Conservation (phyloP, 768 basidiomycete species). For the Dioszegia hungarica region DNA sequence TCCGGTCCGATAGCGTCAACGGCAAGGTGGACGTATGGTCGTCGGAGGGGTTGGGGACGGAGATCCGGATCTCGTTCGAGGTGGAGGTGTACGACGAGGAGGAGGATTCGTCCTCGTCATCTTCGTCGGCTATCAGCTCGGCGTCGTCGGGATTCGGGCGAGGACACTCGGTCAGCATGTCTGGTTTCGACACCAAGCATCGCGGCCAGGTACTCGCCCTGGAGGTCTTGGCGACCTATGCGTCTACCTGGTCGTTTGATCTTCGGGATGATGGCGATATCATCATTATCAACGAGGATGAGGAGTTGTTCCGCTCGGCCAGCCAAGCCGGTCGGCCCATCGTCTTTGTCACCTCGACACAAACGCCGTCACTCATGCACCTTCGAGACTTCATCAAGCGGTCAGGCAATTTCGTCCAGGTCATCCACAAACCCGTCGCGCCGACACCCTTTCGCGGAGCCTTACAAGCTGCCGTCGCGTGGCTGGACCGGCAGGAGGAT, state of each 20-base stretch:
- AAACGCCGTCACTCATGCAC: conserved; percentile 51
- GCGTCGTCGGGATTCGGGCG: conserved; percentile 20
- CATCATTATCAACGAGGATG: conserved; percentile 75
- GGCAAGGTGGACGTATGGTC: conserved; percentile 94
- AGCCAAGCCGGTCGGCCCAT: conserved; percentile 60
- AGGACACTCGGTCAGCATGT: conserved; percentile 56
- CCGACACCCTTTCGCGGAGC: conserved; percentile 66
- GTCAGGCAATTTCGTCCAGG: conserved; percentile 80
- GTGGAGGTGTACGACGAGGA: conserved; percentile 60
- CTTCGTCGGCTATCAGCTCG: conserved; percentile 4
- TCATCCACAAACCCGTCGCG: conserved; percentile 83
- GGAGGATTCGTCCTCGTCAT: conserved; percentile 34
- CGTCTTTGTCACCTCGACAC: conserved; percentile 67
- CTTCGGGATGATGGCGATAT: conserved; percentile 60
- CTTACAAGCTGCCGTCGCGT: conserved; percentile 47
- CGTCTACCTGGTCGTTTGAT: conserved; percentile 71
- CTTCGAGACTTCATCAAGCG: conserved; percentile 59
- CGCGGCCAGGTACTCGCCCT: conserved; percentile 66
- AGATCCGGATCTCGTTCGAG: conserved; percentile 78
- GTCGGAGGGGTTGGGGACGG: conserved; percentile 81
- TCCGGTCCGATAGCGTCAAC: conserved; percentile 74
- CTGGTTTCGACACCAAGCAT: conserved; percentile 65
- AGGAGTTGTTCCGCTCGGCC: conserved; percentile 56
- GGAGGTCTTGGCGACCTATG: conserved; percentile 62
- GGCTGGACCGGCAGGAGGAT: conserved; percentile 12